Base-by-base conservation (phyloP, 2,329 filamentous ascomycete genomes). In the Cladosporium sp. region DNA sequence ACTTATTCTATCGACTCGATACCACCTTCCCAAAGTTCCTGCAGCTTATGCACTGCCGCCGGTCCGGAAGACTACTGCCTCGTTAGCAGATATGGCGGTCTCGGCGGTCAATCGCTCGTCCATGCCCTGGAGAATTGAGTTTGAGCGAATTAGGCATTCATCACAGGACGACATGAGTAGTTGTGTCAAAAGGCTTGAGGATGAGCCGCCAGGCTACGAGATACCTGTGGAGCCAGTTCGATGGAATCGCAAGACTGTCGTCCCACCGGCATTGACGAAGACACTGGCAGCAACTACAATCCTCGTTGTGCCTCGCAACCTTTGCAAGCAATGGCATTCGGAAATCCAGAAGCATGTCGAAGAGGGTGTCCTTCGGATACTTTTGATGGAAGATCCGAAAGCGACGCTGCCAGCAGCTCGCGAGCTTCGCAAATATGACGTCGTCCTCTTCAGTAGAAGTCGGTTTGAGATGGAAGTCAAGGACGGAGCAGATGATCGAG, bases 291-390 rank as follows among this genome's bases (percentile, higher is more conserved):
- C 83, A 28, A 83, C 83, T 0, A 96, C 88, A 0, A 76, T 97
- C 3, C 78, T 96, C 17, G 83, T 97, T 30, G 90, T 92, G 0
- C 93, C 93, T 0, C 80, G 86, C 14, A 97, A 97, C 68, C 78
- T 97, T 22, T 78, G 96, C 3, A 82, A 87, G 55, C 93, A 97
- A 71, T 97, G 93, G 93, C 78, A 83, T 55, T 80, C 85, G 11
- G 91, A 97, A 68, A 91, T 97, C 11, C 71, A 78, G 2, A 92
- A 91, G 67, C 93, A 97, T 68, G 88, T 91, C 14, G 72, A 80
- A 36, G 64, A 70, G 5, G 76, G 74, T 3, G 82, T 82, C 0
- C 75, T 97, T 0, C 64, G 61, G 11, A 80, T 91, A 0, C 75
- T 94, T 0, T 75, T 87, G 0, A 73, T 95, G 36, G 80, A 84